Evolutionary conservation across 73 alveolate species (phyloP), one percentile per base, ranked within the genome.

Genomic region (Paramecium caudatum): DNA sequence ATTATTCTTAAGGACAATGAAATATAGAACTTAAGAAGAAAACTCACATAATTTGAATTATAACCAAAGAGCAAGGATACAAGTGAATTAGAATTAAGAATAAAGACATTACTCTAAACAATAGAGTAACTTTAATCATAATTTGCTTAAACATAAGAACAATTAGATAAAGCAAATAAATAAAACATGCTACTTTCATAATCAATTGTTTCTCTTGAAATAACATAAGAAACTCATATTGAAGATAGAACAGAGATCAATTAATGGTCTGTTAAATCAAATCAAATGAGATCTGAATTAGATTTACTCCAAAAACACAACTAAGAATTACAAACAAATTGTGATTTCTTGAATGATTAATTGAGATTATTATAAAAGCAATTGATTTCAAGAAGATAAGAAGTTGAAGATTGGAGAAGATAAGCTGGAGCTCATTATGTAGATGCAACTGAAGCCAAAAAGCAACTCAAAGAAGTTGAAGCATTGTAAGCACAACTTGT

Each of bases 381-480:
- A 74, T 41, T 74, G 10, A 41, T 74, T 2, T 23, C 69, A 9
- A 74, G 88, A 45, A 74, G 68, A 74, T 74, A 74, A 74, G 88
- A 74, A 45, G 88, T 74, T 37, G 88, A 74, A 74, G 88, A 74
- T 43, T 74, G 88, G 88, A 74, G 88, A 74, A 74, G 88, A 74
- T 74, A 74, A 21, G 88, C 88, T 12, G 62, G 69, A 39, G 25
- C 19, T 37, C 21, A 74, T 74, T 74, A 74, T 74, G 88, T 74
- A 39, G 88, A 74, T 41, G 62, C 65, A 39, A 43, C 65, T 16
- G 88, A 74, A 45, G 39, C 62, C 12, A 74, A 74, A 41, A 74
- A 45, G 43, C 16, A 27, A 43, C 13, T 74, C 1, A 21, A 37
- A 37, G 88, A 74, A 74, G 12, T 74, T 13, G 69, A 74, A 37